Conservation (phyloP, 352 stramenopile genomes). For the Phytopythium mirpurense region DNA sequence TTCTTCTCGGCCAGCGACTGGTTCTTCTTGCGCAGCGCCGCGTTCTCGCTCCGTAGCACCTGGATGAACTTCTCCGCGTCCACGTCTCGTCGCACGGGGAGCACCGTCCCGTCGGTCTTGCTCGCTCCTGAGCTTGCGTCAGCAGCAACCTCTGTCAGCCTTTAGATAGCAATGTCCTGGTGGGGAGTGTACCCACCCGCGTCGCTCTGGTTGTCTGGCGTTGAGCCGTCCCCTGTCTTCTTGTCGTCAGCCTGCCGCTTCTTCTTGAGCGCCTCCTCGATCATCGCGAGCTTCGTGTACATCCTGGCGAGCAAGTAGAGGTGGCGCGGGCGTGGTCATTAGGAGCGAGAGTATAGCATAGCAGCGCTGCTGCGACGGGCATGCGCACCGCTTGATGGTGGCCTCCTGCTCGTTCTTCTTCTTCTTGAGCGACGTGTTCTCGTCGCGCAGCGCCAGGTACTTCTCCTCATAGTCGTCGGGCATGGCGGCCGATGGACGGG, state of each 20-base stretch:
- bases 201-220: slow-evolving; percentile 54
- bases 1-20: slow-evolving; percentile 69
- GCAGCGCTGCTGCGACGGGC: not conserved
- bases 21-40: slow-evolving; percentile 65
- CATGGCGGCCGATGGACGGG: slow-evolving; percentile 25
- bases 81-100: slow-evolving; percentile 48
- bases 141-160: too few species aligned
- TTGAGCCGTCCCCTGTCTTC: not conserved
- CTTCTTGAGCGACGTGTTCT: slow-evolving; percentile 84
- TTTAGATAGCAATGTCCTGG: too few species aligned
- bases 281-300: slow-evolving; percentile 87
- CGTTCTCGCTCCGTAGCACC: slow-evolving; percentile 74
- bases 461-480: slow-evolving; percentile 75
- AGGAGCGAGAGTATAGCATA: too few species aligned
- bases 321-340: too few species aligned
- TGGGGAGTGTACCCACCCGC: slow-evolving; percentile 13
- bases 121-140: slow-evolving; percentile 23
- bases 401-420: slow-evolving; percentile 91
- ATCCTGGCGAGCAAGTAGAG: slow-evolving; percentile 41
- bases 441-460: slow-evolving; percentile 77
- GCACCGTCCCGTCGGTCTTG: slow-evolving; percentile 11
- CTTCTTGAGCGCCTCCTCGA: slow-evolving; percentile 82
- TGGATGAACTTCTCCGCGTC: slow-evolving; percentile 81
- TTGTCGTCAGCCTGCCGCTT: slow-evolving; percentile 40
- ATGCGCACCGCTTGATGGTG: slow-evolving; percentile 73